Base-by-base conservation (phyloP, 2,329 filamentous ascomycete genomes). In the Alternaria arbusti region DNA sequence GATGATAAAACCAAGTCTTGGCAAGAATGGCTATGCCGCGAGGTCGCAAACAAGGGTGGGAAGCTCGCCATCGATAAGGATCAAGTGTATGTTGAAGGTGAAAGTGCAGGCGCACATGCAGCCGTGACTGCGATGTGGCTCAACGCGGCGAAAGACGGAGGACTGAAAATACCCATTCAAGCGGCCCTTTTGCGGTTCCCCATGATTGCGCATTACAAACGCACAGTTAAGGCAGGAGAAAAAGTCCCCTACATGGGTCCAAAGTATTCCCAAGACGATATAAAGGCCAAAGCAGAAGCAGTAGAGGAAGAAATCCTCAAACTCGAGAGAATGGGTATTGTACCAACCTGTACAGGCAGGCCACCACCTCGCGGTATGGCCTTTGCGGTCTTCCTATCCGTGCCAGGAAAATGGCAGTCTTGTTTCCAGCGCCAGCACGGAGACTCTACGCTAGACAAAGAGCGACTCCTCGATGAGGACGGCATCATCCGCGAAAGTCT, bases 121-220 rank as follows among this genome's bases (percentile, higher is more conserved):
- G 56, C 47, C n/a, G 47, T 59, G 8, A 59, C 46, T n/a, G 36
- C 56, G 12, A n/a, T 52, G 23, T 59, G 32, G 11, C 22, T 44
- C 5, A 58, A 58, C 11, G 55, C 46, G 10, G 22, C 12, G 9
- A 25, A 3, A 9, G 17, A 20, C 3, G 8, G 8, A 8, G 56
- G 23, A 9, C 6, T 25, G 5, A 26, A 44, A 3, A 28, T 59
- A 1, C 28, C 10, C 6, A 46, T 59, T 22, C 15, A 44, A 6
- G 47, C 30, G 8, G 56, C 32, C 3, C 36, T 59, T 6, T 36
- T 59, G 1, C 45, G 56, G 3, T 59, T 44, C 32, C 56, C 56
- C 15, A 59, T 59, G 56, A 28, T 59, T 11, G 23, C 15, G 26
- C 46, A 59, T 25, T 59, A 59, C 30, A n/a, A 15, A 40, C 51